Evolutionary conservation across 148 eudicot species (phyloP).

Genomic region (Arbutus unedo): DNA sequence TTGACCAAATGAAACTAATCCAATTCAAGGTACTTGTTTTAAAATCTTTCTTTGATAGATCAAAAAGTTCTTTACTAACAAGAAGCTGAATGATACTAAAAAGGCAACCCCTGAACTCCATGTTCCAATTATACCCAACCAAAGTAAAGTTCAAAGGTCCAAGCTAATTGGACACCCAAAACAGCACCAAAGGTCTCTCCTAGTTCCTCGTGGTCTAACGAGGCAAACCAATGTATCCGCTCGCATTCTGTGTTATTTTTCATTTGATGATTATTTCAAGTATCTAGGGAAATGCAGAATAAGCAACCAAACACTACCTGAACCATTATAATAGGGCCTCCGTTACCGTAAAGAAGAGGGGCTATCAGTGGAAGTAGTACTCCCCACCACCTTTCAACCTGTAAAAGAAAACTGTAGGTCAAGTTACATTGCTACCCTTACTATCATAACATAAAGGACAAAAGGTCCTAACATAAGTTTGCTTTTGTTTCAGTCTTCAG

Average conservation of each 20-base stretch:
- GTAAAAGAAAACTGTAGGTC: conserved; percentile 19
- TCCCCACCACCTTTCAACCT: conserved; percentile 95
- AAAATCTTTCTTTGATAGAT: not conserved
- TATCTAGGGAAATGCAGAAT: not conserved
- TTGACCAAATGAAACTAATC: not conserved
- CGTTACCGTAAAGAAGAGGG: conserved; percentile 75
- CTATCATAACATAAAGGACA: conserved; percentile 3
- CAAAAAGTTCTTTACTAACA: not conserved
- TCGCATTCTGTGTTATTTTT: not conserved
- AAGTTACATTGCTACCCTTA: not conserved
- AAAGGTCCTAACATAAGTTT: not conserved
- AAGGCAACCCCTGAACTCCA: not conserved
- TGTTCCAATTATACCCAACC: not conserved
- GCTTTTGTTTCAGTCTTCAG: not conserved
- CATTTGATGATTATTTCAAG: not conserved
- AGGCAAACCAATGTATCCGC: not conserved
- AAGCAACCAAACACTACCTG: conserved; percentile 49
- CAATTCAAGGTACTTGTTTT: not conserved
- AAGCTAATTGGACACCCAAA: conserved; percentile 8
- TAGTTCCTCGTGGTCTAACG: conserved; percentile 10
- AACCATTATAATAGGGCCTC: conserved; percentile 91
- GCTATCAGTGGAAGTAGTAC: conserved; percentile 62
- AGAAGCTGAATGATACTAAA: not conserved
- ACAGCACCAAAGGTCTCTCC: conserved; percentile 6
- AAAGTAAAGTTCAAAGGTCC: not conserved